Evolutionary conservation across 371 early-diverging fungal species (phyloP).

Genomic region (Mucor sp.): DNA sequence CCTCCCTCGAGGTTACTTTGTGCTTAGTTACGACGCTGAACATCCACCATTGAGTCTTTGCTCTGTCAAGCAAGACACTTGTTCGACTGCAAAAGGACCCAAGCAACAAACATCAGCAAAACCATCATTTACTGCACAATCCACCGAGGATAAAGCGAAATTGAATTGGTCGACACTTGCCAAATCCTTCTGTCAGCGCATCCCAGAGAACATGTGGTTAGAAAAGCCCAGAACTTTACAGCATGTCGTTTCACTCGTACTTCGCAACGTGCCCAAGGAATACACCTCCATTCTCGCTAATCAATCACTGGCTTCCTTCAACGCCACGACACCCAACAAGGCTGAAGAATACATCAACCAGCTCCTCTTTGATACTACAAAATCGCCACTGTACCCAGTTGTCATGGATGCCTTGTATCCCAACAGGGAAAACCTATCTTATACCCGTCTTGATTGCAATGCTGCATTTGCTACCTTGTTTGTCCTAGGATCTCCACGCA

Average conservation of each 20-base stretch:
- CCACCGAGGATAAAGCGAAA: conserved; percentile 11
- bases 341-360: conserved; percentile 40
- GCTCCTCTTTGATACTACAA: conserved; percentile 42
- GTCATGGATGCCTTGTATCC: conserved; percentile 47
- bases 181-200: conserved; percentile 49
- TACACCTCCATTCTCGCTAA: conserved; percentile 46
- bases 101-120: neutral
- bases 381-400: conserved; percentile 47
- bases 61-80: conserved; percentile 14
- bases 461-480: conserved; percentile 41
- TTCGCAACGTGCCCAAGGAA: conserved; percentile 52
- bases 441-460: conserved; percentile 23
- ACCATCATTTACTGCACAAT: neutral
- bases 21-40: conserved; percentile 60
- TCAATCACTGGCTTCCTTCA: conserved; percentile 35
- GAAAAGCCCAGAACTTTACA: conserved; percentile 50
- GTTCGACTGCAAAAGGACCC: neutral
- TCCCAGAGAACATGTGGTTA: conserved; percentile 54
- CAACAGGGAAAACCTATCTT: conserved; percentile 11
- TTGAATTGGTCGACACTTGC: conserved; percentile 54
- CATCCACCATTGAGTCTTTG: conserved; percentile 48
- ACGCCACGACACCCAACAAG: conserved; percentile 29
- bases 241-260: conserved; percentile 47
- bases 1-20: conserved; percentile 83
- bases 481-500: conserved; percentile 32